These are phyloP conservation scores for Candida sanyiensis DNA, from an alignment of 805 yeast genomes.

Conservation along the genomic window DNA sequence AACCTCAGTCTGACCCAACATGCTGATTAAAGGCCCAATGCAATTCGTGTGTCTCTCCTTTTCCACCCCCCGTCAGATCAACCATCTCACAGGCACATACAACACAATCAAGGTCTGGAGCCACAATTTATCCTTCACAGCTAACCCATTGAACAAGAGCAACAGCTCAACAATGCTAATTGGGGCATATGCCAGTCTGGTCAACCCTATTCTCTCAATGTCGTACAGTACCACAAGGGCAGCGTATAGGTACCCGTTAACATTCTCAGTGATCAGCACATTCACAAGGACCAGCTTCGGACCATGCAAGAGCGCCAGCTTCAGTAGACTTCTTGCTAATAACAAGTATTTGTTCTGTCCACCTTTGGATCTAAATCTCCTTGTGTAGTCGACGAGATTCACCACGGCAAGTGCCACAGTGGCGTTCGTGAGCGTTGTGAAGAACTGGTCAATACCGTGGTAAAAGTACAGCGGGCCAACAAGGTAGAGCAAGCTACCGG, in stretches of 20 bases:
- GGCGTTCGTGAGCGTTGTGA: conserved; percentile 1
- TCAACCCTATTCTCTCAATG: background rate
- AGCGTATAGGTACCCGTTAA: background rate
- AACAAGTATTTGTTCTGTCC: no score
- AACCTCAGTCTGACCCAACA: no score
- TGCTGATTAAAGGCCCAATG: no score
- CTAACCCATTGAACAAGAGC: conserved; percentile 5
- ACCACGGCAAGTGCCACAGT: background rate
- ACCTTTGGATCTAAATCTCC: background rate
- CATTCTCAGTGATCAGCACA: background rate
- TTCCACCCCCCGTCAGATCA: no score
- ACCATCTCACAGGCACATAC: conserved; percentile 5
- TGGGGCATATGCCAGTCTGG: background rate
- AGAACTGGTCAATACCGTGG: conserved; percentile 5
- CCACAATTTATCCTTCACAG: conserved; percentile 1
- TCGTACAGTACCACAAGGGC: background rate
- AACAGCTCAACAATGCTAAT: conserved; percentile 1
- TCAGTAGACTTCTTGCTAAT: no score
- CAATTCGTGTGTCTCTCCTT: no score
- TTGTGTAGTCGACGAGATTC: background rate
- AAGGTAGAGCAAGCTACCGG: conserved; percentile 2
- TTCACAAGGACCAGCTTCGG: conserved; percentile 1
- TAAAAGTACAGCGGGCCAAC: conserved; percentile 5
- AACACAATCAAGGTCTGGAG: background rate
- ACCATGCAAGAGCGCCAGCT: background rate